Evolutionary conservation across 768 basidiomycete species (phyloP).

Genomic region (Tylopilus sp.): DNA sequence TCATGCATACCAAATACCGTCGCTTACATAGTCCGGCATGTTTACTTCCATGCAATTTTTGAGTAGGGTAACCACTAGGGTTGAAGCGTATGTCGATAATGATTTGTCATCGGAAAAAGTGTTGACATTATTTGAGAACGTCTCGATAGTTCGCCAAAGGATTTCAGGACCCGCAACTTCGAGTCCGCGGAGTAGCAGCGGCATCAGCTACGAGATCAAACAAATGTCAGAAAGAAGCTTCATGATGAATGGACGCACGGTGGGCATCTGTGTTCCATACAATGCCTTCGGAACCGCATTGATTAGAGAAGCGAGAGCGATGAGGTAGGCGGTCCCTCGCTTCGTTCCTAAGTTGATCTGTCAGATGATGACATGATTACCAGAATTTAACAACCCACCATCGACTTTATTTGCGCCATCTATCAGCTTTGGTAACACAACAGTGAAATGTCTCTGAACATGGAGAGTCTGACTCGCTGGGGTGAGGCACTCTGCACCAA

Average conservation of each 20-base stretch:
- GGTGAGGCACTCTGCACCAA: not conserved
- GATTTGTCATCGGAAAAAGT: constrained; percentile 48
- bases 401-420: constrained; percentile 53
- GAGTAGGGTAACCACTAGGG: constrained; percentile 70
- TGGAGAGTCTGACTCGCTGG: constrained; percentile 54
- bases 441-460: constrained; percentile 70
- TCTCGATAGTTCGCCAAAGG: constrained; percentile 77
- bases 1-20: not conserved
- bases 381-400: constrained; percentile 38
- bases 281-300: constrained; percentile 74
- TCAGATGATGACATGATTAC: not conserved
- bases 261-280: constrained; percentile 65
- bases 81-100: constrained; percentile 66
- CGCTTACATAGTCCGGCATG: constrained; percentile 54
- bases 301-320: constrained; percentile 80
- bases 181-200: constrained; percentile 82
- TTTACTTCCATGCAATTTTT: constrained; percentile 51
- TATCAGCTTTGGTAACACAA: constrained; percentile 72
- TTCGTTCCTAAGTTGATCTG: constrained; percentile 38
- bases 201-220: constrained; percentile 64
- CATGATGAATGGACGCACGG: constrained; percentile 35
- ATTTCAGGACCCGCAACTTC: constrained; percentile 72
- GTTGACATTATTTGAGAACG: constrained; percentile 67
- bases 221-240: not conserved
- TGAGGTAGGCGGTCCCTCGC: constrained; percentile 67